Percentiles rank a stretch among this genome's conserved stretches.
phyloP scores from a whole-genome alignment of 2,329 filamentous ascomycete genomes.

The Cladosporium sp. region DNA sequence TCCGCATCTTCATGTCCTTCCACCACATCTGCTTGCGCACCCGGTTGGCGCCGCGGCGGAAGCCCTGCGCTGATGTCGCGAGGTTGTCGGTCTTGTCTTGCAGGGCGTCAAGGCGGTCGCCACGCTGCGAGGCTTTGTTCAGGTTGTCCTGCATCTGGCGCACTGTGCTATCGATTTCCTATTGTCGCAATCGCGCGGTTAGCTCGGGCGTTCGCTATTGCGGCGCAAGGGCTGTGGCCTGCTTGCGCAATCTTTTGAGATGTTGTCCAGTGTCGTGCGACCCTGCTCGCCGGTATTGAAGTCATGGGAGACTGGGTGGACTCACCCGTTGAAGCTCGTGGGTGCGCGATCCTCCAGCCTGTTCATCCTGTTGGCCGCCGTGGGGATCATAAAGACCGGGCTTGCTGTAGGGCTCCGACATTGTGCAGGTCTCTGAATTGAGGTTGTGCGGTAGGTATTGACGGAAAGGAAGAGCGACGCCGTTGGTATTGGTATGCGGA shows the following conservation, averaged over 20 bases:
- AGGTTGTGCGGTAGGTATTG: too few species aligned
- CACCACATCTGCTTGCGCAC: slow-evolving; percentile 97
- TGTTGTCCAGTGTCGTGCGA: neutral
- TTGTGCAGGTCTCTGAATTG: neutral
- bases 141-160: slow-evolving; percentile 97
- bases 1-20: slow-evolving; percentile 99
- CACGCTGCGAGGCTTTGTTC: slow-evolving; percentile 91
- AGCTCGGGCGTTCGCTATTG: neutral
- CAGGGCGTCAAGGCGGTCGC: slow-evolving; percentile 78
- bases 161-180: slow-evolving; percentile 98
- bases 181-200: neutral
- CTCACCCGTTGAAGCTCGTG: slow-evolving; percentile 6
- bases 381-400: slow-evolving; percentile 6
- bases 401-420: neutral
- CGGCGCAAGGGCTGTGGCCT: neutral
- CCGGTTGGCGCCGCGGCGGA: slow-evolving; percentile 92
- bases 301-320: neutral
- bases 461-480: neutral
- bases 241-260: neutral
- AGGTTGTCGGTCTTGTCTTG: slow-evolving; percentile 94
- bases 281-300: neutral
- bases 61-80: slow-evolving; percentile 86
- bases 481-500: neutral
- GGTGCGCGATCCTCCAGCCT: neutral
- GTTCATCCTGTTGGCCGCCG: neutral